Percentiles rank a stretch among this genome's conserved stretches.
These are phyloP conservation scores for Xanthoparmelia taractica DNA, from an alignment of 495 filamentous ascomycete genomes.

Conservation along the genomic window DNA sequence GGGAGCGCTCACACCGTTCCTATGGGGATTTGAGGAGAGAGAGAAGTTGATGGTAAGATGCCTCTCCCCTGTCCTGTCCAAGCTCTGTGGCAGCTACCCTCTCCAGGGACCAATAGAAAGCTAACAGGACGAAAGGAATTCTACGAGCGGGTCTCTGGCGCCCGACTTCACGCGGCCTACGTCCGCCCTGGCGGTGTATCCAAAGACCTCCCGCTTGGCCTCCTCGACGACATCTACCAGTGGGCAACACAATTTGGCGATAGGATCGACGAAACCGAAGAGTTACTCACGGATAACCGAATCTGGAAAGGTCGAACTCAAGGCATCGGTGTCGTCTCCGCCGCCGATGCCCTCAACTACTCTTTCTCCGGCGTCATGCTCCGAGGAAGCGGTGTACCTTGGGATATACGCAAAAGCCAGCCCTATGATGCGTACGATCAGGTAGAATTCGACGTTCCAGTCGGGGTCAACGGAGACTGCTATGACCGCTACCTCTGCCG, in stretches of 20 bases:
- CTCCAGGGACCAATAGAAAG: not conserved
- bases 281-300: slow-evolving; percentile 97
- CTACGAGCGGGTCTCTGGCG: slow-evolving; percentile 97
- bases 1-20: slow-evolving; percentile 92
- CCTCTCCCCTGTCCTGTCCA: not conserved
- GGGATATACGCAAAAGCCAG: slow-evolving; percentile 90
- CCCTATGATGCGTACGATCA: slow-evolving; percentile 97
- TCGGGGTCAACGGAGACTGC: slow-evolving; percentile 95
- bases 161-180: slow-evolving; percentile 96
- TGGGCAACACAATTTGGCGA: slow-evolving; percentile 99
- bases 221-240: slow-evolving; percentile 98
- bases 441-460: slow-evolving; percentile 97
- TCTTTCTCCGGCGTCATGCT: slow-evolving; percentile 97
- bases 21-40: slow-evolving; percentile 99
- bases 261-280: slow-evolving; percentile 98
- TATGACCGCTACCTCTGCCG: slow-evolving; percentile 98
- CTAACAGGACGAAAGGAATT: slow-evolving; percentile 63
- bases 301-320: slow-evolving; percentile 95
- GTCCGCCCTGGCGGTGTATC: slow-evolving; percentile 95
- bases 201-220: slow-evolving; percentile 87
- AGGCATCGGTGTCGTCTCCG: slow-evolving; percentile 84
- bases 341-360: slow-evolving; percentile 89
- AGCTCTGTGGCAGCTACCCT: not conserved
- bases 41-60: slow-evolving; percentile 92
- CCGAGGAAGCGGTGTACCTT: slow-evolving; percentile 91